Evolutionary conservation across 345 rosid genomes (phyloP).

Genomic region (Eucalyptus dawsonii): DNA sequence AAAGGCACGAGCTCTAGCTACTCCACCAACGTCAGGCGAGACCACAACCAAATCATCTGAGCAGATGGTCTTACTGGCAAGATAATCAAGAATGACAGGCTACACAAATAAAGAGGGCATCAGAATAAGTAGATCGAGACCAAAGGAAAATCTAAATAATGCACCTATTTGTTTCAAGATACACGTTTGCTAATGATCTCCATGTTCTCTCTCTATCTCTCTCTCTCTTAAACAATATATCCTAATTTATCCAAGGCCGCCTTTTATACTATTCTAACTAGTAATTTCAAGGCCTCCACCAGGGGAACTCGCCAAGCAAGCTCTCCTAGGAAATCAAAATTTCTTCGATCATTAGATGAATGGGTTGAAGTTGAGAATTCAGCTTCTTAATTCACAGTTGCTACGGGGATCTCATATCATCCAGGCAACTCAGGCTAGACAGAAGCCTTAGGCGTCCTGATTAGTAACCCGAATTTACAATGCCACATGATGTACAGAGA

Average conservation of each 20-base stretch:
- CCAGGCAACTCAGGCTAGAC: not conserved
- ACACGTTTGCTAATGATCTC: not conserved
- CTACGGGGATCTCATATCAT: not conserved
- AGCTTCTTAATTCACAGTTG: not conserved
- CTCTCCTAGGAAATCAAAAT: not conserved
- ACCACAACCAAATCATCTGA: conserved; percentile 89
- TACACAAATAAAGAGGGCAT: not conserved
- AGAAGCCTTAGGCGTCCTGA: not conserved
- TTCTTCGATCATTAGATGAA: not conserved
- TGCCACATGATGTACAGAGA: not conserved
- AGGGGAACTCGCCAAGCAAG: not conserved
- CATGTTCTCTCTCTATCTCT: not conserved
- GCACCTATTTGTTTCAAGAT: not conserved
- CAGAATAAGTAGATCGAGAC: not conserved
- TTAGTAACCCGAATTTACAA: not conserved
- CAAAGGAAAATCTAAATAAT: not conserved
- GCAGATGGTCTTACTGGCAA: conserved; percentile 85
- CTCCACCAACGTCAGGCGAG: conserved; percentile 99
- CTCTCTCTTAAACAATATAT: not conserved
- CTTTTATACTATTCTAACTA: not conserved
- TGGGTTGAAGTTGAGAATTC: not conserved
- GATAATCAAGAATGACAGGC: conserved; percentile 97
- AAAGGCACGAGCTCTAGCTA: conserved; percentile 91
- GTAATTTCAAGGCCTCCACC: not conserved
- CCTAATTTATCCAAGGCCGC: not conserved